Percentiles rank a stretch among this genome's conserved stretches.
Evolutionary conservation across 345 rosid genomes (phyloP).

Genomic region (Pistacia atlantica): DNA sequence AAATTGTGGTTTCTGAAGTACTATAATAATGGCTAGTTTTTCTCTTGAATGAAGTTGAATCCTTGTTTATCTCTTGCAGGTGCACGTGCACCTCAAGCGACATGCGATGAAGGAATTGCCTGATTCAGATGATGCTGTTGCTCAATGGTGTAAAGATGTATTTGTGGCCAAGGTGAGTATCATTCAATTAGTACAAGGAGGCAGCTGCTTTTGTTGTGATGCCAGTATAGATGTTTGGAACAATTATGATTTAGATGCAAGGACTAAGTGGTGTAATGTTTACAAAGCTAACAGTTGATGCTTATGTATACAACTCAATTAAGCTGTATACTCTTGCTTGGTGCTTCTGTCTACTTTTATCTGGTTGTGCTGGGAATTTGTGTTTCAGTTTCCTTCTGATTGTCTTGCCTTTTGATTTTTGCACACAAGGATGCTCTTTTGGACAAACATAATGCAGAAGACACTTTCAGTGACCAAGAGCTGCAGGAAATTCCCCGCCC

Average conservation of each 20-base stretch:
- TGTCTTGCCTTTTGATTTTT: constrained; percentile 18
- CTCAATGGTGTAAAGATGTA: constrained; percentile 94
- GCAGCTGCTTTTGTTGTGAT: not conserved
- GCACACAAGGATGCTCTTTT: constrained; percentile 65
- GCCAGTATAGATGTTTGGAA: not conserved
- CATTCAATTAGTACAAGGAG: constrained; percentile 5
- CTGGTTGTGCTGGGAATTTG: not conserved
- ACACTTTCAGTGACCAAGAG: constrained; percentile 65
- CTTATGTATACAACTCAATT: not conserved
- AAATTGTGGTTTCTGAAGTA: not conserved
- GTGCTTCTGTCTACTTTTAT: not conserved
- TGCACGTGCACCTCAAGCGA: constrained; percentile 75
- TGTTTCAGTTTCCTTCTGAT: constrained; percentile 7
- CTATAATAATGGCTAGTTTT: not conserved
- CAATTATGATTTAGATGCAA: not conserved
- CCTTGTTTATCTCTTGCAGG: constrained; percentile 47
- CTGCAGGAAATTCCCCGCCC: constrained; percentile 73
- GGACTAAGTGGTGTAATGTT: not conserved
- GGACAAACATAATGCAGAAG: constrained; percentile 70
- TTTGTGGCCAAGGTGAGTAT: constrained; percentile 76
- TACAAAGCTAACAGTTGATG: not conserved
- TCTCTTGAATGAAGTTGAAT: constrained; percentile 12
- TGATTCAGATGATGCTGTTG: constrained; percentile 77
- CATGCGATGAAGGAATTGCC: constrained; percentile 87
- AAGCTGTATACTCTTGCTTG: not conserved